Percentiles rank a stretch among this genome's conserved stretches.
Evolutionary conservation across 2,329 filamentous ascomycete genomes (phyloP).

Genomic region (Fusarium sp.): DNA sequence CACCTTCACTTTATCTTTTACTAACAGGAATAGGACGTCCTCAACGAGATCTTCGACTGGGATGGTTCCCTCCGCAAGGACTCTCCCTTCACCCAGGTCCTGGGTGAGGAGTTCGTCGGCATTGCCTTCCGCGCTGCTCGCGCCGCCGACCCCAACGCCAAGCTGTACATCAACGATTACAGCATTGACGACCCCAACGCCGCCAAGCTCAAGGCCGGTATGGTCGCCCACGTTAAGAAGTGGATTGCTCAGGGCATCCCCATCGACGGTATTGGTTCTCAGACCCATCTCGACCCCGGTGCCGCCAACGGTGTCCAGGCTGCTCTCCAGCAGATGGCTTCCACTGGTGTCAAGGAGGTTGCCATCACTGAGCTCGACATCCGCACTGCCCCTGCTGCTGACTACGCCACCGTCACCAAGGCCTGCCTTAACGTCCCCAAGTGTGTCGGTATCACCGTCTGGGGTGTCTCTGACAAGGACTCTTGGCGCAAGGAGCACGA

Average conservation of each 20-base stretch:
- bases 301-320: constrained; percentile 52
- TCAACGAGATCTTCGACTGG: constrained; percentile 74
- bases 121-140: constrained; percentile 77
- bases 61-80: constrained; percentile 65
- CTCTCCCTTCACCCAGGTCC: constrained; percentile 73
- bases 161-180: constrained; percentile 82
- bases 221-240: constrained; percentile 69
- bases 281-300: constrained; percentile 61
- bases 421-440: constrained; percentile 68
- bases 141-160: constrained; percentile 72
- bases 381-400: constrained; percentile 62
- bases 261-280: constrained; percentile 66
- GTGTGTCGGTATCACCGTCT: constrained; percentile 75
- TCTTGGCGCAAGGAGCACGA: constrained; percentile 52
- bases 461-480: constrained; percentile 62
- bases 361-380: constrained; percentile 78
- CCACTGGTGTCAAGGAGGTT: constrained; percentile 64
- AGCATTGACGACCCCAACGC: constrained; percentile 71
- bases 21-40: constrained; percentile 61
- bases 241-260: constrained; percentile 69
- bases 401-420: constrained; percentile 68
- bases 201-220: constrained; percentile 67
- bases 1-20: not conserved
- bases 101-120: constrained; percentile 76
- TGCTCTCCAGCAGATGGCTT: constrained; percentile 65